Conservation (phyloP, 208 protist species). For the Wallacemonas sp. region DNA sequence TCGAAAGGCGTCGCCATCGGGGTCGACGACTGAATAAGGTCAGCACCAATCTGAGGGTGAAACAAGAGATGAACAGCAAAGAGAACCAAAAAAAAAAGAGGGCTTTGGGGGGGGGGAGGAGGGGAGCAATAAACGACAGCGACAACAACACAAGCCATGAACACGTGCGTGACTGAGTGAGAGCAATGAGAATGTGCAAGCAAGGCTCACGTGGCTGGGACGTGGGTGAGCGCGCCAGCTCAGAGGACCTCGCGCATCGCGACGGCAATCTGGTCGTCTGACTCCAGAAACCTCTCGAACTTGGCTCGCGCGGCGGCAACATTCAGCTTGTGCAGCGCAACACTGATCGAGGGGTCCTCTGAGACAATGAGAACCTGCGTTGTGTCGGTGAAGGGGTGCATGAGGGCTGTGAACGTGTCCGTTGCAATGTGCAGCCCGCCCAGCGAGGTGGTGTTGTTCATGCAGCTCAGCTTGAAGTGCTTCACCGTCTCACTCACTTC, state of each 20-base stretch:
- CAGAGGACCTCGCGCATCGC: slow-evolving; percentile 85
- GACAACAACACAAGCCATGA: too few relatives aligned
- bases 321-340: slow-evolving; percentile 83
- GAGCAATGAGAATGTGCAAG: background rate
- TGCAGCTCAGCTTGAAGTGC: slow-evolving; percentile 91
- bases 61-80: background rate
- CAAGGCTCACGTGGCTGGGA: background rate
- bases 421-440: slow-evolving; percentile 78
- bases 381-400: slow-evolving; percentile 86
- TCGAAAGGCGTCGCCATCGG: too few relatives aligned
- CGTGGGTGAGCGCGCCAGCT: too few relatives aligned
- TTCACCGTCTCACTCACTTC: slow-evolving; percentile 91
- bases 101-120: background rate
- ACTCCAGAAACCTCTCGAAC: slow-evolving; percentile 77
- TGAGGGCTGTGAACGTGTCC: slow-evolving; percentile 72
- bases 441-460: slow-evolving; percentile 87
- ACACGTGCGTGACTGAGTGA: too few relatives aligned
- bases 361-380: slow-evolving; percentile 86
- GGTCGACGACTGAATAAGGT: too few relatives aligned
- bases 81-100: slow-evolving; percentile 1
- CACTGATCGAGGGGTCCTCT: slow-evolving; percentile 62
- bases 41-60: too few relatives aligned
- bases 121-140: too few relatives aligned
- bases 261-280: slow-evolving; percentile 58
- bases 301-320: slow-evolving; percentile 52